These are phyloP conservation scores for Lepiota subincarnata DNA, from an alignment of 768 basidiomycete genomes.

Conservation along the genomic window DNA sequence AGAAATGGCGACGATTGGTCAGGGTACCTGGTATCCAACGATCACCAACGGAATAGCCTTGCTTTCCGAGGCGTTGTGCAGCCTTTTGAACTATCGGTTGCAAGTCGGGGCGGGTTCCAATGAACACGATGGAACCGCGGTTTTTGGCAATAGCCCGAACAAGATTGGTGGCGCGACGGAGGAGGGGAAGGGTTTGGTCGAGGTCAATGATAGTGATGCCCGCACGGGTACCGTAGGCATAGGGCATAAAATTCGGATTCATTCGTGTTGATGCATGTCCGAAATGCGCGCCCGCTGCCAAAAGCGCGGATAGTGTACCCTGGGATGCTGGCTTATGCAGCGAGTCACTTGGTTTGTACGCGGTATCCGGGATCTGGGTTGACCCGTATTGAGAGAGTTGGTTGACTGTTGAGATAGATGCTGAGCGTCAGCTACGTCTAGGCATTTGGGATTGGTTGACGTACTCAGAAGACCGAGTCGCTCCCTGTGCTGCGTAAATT, in stretches of 20 bases:
- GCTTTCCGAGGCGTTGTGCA: slow-evolving; percentile 70
- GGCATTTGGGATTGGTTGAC: slow-evolving; percentile 17
- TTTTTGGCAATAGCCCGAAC: slow-evolving; percentile 76
- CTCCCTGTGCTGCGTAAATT: slow-evolving; percentile 56
- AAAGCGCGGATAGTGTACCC: slow-evolving; percentile 81
- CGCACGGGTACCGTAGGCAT: slow-evolving; percentile 88
- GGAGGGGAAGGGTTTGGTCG: slow-evolving; percentile 86
- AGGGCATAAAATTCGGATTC: slow-evolving; percentile 87
- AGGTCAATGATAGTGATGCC: slow-evolving; percentile 93
- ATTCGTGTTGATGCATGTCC: slow-evolving; percentile 83
- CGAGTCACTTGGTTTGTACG: slow-evolving; percentile 69
- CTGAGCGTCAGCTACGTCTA: slow-evolving; percentile 14
- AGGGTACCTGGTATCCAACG: slow-evolving; percentile 95
- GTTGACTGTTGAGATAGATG: slow-evolving; percentile 40
- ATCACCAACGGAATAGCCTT: slow-evolving; percentile 82
- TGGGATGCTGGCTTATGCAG: slow-evolving; percentile 65
- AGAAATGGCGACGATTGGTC: slow-evolving; percentile 79
- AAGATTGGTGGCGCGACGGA: slow-evolving; percentile 87
- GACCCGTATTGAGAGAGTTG: slow-evolving; percentile 74
- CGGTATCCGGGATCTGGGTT: slow-evolving; percentile 58
- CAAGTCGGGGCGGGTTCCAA: slow-evolving; percentile 83
- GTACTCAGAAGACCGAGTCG: slow-evolving; percentile 54
- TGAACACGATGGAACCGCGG: slow-evolving; percentile 84
- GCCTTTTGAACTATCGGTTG: slow-evolving; percentile 72
- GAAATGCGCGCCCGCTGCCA: slow-evolving; percentile 91